Base-by-base conservation (phyloP, 2,329 filamentous ascomycete genomes). In the Nemania sp. region DNA sequence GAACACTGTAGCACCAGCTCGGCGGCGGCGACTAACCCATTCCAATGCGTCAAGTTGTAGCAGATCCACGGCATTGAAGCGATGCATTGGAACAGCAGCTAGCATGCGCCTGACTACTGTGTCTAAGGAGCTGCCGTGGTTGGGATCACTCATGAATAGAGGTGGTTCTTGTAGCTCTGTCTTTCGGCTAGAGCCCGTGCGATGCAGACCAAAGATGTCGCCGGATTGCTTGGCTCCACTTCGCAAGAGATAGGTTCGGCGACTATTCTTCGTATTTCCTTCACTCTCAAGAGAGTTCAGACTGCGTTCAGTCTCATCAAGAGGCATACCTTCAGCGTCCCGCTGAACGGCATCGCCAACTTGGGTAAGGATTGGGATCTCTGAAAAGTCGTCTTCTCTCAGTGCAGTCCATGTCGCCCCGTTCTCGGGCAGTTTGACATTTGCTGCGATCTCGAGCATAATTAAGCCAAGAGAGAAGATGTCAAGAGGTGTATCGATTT, bases 391-490 rank as follows among this genome's bases (percentile, higher is more conserved):
- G 30, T 91, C 93, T 51, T 89, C 89, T 43, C 94, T 86, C 41
- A 99, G 81, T 42, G 90, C 90, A 66, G 93, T 86, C 94, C 94
- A 99, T 14, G 88, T 90, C 14, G 86, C 82, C 40, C 94, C 94
- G 62, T 97, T 96, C 67, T 97, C 91, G 0, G 94, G 94, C 23
- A 99, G 86, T 59, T 91, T 86, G 45, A 96, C 91, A 67, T 99
- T 99, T 59, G 89, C 91, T 22, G 91, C 93, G 65, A 92, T 94
- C 75, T 99, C 94, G 44, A 97, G 84, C 70, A 96, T 89, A 71
- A 97, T 96, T 64, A 97, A 83, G 46, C 94, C 94, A 24, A 99
- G 83, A 9, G 94, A 90, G 72, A 97, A 99, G 45, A 99, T 83
- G 71, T 99, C 94, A 30, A 91, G 89, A 31, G 93, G 89, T 71